Conservation (phyloP, 306 rosid species). For the Purshia tridentata region DNA sequence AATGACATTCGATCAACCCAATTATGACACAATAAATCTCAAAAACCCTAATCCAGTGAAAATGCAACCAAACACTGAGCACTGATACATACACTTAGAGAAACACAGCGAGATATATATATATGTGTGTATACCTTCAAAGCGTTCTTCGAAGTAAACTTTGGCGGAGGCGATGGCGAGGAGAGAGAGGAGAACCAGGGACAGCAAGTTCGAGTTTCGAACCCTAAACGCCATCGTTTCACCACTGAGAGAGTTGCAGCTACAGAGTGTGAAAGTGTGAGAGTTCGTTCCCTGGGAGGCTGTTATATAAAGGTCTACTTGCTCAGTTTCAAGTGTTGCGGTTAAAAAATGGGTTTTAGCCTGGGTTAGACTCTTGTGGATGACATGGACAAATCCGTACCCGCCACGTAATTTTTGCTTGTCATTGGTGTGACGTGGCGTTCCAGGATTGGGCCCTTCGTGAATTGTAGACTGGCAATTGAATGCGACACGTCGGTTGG, state of each 20-base stretch:
- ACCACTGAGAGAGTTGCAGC: constrained; percentile 18
- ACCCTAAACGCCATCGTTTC: constrained; percentile 73
- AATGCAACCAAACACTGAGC: constrained; percentile 34
- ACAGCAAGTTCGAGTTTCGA: constrained; percentile 59
- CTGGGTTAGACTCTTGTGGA: constrained; percentile 24
- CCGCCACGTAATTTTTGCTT: not conserved
- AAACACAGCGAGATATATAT: not conserved
- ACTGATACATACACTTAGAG: constrained; percentile 3
- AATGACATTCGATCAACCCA: constrained; percentile 4
- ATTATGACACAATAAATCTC: not conserved
- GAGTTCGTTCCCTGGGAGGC: constrained; percentile 2
- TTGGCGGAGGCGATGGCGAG: constrained; percentile 70
- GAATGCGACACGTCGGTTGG: constrained; percentile 32
- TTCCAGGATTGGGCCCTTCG: constrained; percentile 21
- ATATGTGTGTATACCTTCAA: constrained; percentile 55
- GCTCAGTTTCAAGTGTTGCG: constrained; percentile 14
- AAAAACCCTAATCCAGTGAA: constrained; percentile 17
- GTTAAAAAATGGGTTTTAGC: constrained; percentile 25
- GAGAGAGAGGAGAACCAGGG: constrained; percentile 56
- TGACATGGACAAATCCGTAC: fast-evolving
- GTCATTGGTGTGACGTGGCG: constrained; percentile 54
- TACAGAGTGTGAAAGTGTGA: constrained; percentile 16
- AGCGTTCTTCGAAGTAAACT: constrained; percentile 91
- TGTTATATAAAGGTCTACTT: constrained; percentile 26
- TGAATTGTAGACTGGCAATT: not conserved